Evolutionary conservation across 257 asterid species (phyloP), one percentile per base, ranked within the genome.

Genomic region (Henckelia pumila): DNA sequence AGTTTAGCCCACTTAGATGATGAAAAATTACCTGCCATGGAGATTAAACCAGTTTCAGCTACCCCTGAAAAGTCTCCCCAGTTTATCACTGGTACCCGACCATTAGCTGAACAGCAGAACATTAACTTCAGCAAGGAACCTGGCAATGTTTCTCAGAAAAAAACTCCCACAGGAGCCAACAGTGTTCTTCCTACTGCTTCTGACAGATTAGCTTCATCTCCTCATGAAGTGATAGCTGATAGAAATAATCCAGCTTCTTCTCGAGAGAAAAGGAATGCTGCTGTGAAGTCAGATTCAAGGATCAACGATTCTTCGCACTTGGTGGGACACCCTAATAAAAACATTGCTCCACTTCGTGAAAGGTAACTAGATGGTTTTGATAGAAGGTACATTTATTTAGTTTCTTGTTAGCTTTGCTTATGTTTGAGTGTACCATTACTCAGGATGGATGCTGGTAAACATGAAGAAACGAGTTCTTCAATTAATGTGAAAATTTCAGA

Each of bases 381-480:
- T 58, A 40, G 24, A 24, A 63, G 40, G 37, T 37, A 76, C 56
- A 61, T 47, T 50, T 56, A 5, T 65, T 9, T 59, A 33, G 24
- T 60, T 59, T n/a, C 59, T 61, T 79, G 53, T 44, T 79, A 40
- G 29, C 78, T 67, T 62, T 79, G 55, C 75, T 79, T 71, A 64
- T 37, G 40, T 71, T 77, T 70, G 58, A 44, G 71, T 56, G 66
- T 69, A 62, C 55, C 63, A 68, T 79, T 74, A 47, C 73, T 71
- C 91, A 93, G 98, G 88, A 66, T 61, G 76, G 88, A 80, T 77
- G 73, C 61, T 69, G 75, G 73, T 14, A 82, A 77, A 78, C 87
- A 77, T 57, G 80, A 63, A 49, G 81, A 81, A 62, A 67, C 73
- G n/a, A 78, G 67, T 72, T 71, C 78, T 57, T 59, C 76, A 8